phyloP scores from a whole-genome alignment of 768 basidiomycete species.

The Daedaleopsis nitida region DNA sequence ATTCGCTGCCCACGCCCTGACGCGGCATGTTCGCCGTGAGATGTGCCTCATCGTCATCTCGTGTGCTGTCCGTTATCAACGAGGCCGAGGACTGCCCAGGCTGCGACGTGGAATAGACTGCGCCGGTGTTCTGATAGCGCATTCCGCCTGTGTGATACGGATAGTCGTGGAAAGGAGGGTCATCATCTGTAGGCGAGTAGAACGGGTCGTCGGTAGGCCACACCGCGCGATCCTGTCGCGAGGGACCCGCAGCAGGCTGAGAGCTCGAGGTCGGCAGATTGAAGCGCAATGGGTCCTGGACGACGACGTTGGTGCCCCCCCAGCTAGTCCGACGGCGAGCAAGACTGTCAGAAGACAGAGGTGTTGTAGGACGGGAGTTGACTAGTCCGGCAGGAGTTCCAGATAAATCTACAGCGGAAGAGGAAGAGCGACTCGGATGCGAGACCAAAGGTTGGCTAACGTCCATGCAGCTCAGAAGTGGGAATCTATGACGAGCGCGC shows the following conservation, averaged over 20 bases:
- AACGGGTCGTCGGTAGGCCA: slow-evolving; percentile 51
- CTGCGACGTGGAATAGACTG: slow-evolving; percentile 45
- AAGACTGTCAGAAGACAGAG: slow-evolving; percentile 43
- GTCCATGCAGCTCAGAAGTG: slow-evolving; percentile 19
- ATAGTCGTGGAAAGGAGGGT: slow-evolving; percentile 37
- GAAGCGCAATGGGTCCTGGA: slow-evolving; percentile 50
- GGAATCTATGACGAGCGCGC: slow-evolving; percentile 9
- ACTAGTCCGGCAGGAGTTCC: slow-evolving; percentile 47
- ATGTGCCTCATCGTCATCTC: slow-evolving; percentile 61
- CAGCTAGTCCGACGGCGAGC: slow-evolving; percentile 62
- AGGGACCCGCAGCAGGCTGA: slow-evolving; percentile 24
- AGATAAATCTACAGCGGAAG: slow-evolving; percentile 59
- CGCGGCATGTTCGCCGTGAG: slow-evolving; percentile 57
- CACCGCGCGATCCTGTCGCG: slow-evolving; percentile 26
- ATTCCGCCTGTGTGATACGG: slow-evolving; percentile 20
- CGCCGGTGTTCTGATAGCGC: slow-evolving; percentile 19
- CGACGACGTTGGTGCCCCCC: slow-evolving; percentile 48
- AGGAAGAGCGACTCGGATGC: slow-evolving; percentile 42
- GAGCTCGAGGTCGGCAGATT: slow-evolving; percentile 33
- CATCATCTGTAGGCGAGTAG: slow-evolving; percentile 42
- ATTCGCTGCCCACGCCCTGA: slow-evolving; percentile 33
- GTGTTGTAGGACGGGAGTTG: slow-evolving; percentile 50
- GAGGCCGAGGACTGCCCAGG: slow-evolving; percentile 55
- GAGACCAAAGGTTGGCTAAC: slow-evolving; percentile 12
- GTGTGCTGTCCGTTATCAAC: slow-evolving; percentile 47